Base-by-base conservation (phyloP, 768 basidiomycete genomes). In the Termitomyces sp. region DNA sequence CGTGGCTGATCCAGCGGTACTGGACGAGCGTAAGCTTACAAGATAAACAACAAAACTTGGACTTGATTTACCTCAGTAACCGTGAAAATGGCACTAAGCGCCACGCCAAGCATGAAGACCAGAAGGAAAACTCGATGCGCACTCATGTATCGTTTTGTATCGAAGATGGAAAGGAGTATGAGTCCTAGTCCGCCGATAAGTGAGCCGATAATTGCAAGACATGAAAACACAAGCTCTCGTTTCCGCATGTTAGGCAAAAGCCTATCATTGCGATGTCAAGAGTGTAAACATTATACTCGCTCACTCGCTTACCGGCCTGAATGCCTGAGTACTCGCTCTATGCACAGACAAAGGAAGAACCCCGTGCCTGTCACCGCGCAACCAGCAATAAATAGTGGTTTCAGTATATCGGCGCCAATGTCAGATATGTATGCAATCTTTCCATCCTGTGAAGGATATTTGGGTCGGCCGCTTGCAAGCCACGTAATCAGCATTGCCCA, bases 381-480 rank as follows among this genome's bases (percentile, higher is more conserved):
- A 7, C 84, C 85, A 16, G 78, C 74, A 50, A 92, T 74, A 64
- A 92, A 92, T 37, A 92, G 76, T 3, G 90, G 90, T 66, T 92
- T 91, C 44, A 92, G 72, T 52, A 78, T 74, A 61, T 79, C 79
- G 20, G 90, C 89, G n/a, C 86, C 89, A 36, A 91, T 71, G 64
- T 92, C 88, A 42, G 87, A 89, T 48, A 92, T 90, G 69, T 87
- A 90, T n/a, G 84, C 82, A 52, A 90, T 81, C 1, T 69, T 68
- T 22, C 79, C 79, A 37, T 83, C 77, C 67, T 79, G 75, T 14
- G 85, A 79, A 16, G 75, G 75, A 62, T 86, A 85, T 64, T 75
- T 75, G 9, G 84, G 86, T 31, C 79, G 73, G 20, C 87, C 87
- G n/a, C 77, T 74, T 9, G 82, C 82, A 24, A 85, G 75, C 87